A percentile compares a stretch with the other conserved stretches of the same genome.
phyloP scores from a whole-genome alignment of 2,329 filamentous ascomycete species.

The Sporothrix mexicana region DNA sequence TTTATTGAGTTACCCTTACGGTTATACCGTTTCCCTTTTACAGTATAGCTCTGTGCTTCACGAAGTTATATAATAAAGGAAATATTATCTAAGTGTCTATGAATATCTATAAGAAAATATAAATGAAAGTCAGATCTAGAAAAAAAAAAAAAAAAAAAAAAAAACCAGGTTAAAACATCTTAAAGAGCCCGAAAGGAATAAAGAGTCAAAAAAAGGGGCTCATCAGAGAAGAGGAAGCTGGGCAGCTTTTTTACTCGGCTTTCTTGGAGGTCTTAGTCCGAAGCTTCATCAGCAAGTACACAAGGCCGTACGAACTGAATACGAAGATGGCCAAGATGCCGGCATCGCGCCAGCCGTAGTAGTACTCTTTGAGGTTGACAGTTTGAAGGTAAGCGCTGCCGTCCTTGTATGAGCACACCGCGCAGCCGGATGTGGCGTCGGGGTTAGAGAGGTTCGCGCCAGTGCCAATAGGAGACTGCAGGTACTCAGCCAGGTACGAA shows the following conservation, averaged over 20 bases:
- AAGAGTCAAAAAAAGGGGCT: no score
- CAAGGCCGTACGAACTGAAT: slow-evolving; percentile 57
- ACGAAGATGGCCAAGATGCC: slow-evolving; percentile 64
- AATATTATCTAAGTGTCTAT: no score
- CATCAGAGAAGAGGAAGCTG: no score
- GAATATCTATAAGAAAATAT: neutral
- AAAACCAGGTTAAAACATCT: no score
- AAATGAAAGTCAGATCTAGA: neutral
- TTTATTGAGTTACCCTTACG: no score
- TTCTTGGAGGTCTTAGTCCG: slow-evolving; percentile 56
- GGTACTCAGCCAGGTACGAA: slow-evolving; percentile 59
- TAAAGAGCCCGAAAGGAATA: no score
- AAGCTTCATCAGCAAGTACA: slow-evolving; percentile 56
- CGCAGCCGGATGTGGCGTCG: slow-evolving; percentile 62
- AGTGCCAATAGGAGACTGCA: slow-evolving; percentile 57
- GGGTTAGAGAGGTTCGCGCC: slow-evolving; percentile 53
- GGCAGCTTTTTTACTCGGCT: slow-evolving; percentile 52
- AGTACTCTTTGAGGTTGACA: slow-evolving; percentile 65
- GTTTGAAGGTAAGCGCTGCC: slow-evolving; percentile 65
- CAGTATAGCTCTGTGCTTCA: no score
- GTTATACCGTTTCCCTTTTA: no score
- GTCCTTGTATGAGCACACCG: slow-evolving; percentile 64
- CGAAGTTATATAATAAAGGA: no score
- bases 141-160: neutral
- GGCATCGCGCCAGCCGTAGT: slow-evolving; percentile 69